Base-by-base conservation (phyloP, 1,284 basidiomycete genomes). In the Peniophora sp. region DNA sequence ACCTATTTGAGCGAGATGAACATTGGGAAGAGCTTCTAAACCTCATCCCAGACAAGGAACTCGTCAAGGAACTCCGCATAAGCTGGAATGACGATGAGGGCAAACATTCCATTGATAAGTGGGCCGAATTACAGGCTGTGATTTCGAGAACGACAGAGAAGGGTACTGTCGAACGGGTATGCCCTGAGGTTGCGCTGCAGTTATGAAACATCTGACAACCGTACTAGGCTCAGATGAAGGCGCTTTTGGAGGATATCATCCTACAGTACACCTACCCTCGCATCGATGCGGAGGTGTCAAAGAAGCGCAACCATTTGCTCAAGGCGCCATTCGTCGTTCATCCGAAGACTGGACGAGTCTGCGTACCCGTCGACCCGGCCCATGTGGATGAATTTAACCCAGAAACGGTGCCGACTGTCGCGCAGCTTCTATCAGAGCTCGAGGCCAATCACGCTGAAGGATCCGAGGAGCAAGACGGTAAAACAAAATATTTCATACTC, bases 281-380 rank as follows among this genome's bases (percentile, higher is more conserved):
- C 15, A 81, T 99, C 54, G 96, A 99, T 66, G 87, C 92, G 5
- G 96, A 99, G 66, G 96, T 99, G 14, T 95, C 94, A 1, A 97
- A 98, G 63, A 92, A 96, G 62, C 79, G 94, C 52, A 99, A 99
- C 70, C 97, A 99, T 71, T 78, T 99, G 72, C 82, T 99, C 55
- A 99, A 99, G 68, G 87, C 92, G 23, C 97, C 97, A 0, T 99
- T 99, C 68, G 97, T 94, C 63, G 76, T 99, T 0, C 96, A 99
- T 67, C 96, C 97, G 0, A 92, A 92, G 55, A 99, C 97, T 1
- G 95, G 95, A 1, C 82, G 94, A 39, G 83, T 99, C 10, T 99
- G 96, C 67, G 92, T 99, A 0, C 97, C 97, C 1, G 74, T 99
- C 24, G 87, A 97, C 60, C 88, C 92, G 1, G 70, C 69, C 32